phyloP scores from a whole-genome alignment of 371 early-diverging fungal species.

The Mucor ambiguus region DNA sequence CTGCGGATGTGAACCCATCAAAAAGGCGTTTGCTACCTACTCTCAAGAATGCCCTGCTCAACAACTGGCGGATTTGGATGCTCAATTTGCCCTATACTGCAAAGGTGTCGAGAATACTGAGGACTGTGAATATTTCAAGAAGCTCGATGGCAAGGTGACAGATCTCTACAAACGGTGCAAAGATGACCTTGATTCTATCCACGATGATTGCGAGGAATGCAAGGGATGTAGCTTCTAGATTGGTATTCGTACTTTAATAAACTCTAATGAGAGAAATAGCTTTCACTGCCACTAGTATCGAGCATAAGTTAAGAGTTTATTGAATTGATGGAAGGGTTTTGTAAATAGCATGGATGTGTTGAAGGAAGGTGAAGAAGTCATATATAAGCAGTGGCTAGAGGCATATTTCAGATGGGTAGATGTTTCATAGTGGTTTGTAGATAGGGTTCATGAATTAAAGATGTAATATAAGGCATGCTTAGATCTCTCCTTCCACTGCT shows the following conservation, averaged over 20 bases:
- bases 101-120: slow-evolving; percentile 14
- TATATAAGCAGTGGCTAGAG: neutral
- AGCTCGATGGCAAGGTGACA: neutral
- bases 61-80: neutral
- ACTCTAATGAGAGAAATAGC: no score
- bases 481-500: neutral
- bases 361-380: neutral
- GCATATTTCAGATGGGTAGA: neutral
- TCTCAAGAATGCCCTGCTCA: neutral
- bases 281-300: neutral
- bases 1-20: slow-evolving; percentile 2
- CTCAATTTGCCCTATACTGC: neutral
- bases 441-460: neutral
- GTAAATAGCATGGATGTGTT: neutral
- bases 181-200: slow-evolving; percentile 14
- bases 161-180: slow-evolving; percentile 14
- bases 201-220: slow-evolving; percentile 19
- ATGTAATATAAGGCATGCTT: neutral
- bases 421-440: neutral
- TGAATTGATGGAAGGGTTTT: neutral
- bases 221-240: neutral
- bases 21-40: slow-evolving; percentile 2
- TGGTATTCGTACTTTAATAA: neutral
- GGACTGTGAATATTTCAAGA: slow-evolving; percentile 20
- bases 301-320: neutral